A percentile compares a stretch with the other conserved stretches of the same genome.
phyloP scores from a whole-genome alignment of 805 yeast species.

The Candida vaughaniae region DNA sequence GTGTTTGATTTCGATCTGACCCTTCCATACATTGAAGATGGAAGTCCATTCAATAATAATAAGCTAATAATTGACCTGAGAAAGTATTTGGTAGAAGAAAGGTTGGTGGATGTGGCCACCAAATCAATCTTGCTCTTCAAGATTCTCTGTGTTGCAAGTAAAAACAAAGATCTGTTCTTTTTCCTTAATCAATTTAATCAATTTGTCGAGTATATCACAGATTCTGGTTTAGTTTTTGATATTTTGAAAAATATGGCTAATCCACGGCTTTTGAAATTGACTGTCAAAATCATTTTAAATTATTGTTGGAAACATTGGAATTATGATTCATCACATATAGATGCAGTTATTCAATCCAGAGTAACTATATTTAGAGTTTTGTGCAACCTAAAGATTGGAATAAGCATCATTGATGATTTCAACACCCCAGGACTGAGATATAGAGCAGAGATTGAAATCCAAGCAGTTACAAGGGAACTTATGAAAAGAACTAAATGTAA shows the following conservation, averaged over 20 bases:
- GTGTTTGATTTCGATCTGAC: slow-evolving; percentile 4
- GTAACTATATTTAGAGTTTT: slow-evolving; percentile 30
- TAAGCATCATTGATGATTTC: neutral
- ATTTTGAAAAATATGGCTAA: slow-evolving; percentile 20
- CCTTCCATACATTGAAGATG: slow-evolving; percentile 8
- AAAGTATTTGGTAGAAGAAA: slow-evolving; percentile 6
- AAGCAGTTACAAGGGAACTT: slow-evolving; percentile 14
- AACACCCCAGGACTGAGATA: neutral
- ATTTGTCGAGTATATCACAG: slow-evolving; percentile 40
- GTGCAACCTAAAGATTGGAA: slow-evolving; percentile 34
- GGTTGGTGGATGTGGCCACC: slow-evolving; percentile 7
- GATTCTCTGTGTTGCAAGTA: slow-evolving; percentile 30
- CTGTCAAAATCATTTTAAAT: slow-evolving; percentile 42
- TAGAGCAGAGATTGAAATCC: slow-evolving; percentile 16
- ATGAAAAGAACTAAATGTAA: slow-evolving; percentile 20
- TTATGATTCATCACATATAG: neutral
- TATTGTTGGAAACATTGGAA: slow-evolving; percentile 36
- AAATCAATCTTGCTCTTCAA: slow-evolving; percentile 12
- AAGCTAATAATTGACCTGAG: slow-evolving; percentile 10
- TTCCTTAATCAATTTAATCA: slow-evolving; percentile 38
- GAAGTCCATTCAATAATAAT: slow-evolving; percentile 6
- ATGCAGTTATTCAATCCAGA: slow-evolving; percentile 21
- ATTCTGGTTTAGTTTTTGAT: slow-evolving; percentile 33
- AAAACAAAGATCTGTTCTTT: slow-evolving; percentile 14
- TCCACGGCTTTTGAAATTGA: slow-evolving; percentile 22